phyloP scores from a whole-genome alignment of 202 grass and related monocot species.

The Carex arenaria region DNA sequence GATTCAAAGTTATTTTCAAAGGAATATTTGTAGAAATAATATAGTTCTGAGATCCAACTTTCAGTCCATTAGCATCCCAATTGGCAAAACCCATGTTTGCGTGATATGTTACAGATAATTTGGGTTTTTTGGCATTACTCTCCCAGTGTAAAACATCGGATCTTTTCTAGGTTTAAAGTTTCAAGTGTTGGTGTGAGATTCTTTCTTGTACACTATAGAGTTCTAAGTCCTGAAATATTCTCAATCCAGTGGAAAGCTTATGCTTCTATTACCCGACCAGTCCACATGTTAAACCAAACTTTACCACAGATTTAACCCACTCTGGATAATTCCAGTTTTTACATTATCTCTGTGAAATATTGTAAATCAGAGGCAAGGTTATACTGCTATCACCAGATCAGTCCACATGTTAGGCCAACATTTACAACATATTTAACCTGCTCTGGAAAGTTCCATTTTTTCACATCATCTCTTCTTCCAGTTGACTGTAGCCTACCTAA shows the following conservation, averaged over 20 bases:
- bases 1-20: background rate
- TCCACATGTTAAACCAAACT: background rate
- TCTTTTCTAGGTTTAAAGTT: constrained; percentile 5
- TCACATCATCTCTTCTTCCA: constrained; percentile 15
- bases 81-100: background rate
- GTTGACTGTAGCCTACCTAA: constrained; percentile 92
- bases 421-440: background rate
- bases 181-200: background rate
- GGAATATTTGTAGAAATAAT: background rate
- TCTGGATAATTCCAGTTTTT: background rate
- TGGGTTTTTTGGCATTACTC: background rate
- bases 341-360: background rate
- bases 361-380: background rate
- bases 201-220: background rate
- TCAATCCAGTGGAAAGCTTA: background rate
- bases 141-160: background rate
- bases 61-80: background rate
- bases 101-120: background rate
- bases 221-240: background rate
- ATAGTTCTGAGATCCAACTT: background rate
- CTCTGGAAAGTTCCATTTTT: background rate
- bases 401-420: background rate
- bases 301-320: background rate
- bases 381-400: background rate
- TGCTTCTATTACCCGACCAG: background rate